These are phyloP conservation scores for Dothideomycetes sp. DNA, from an alignment of 2,329 filamentous ascomycete genomes.

Conservation along the genomic window DNA sequence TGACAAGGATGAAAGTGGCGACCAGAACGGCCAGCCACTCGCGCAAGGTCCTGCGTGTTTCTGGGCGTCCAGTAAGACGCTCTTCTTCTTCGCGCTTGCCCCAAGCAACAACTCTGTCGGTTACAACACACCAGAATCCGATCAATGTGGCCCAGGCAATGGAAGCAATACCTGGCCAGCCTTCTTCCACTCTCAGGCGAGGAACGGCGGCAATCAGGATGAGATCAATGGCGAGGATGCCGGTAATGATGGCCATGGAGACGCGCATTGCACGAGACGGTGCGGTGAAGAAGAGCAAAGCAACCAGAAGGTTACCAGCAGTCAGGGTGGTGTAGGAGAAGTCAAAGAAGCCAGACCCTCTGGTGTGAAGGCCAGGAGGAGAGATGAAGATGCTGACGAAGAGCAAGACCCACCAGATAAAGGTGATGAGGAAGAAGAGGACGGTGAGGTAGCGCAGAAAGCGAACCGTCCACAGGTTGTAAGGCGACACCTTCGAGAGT, in stretches of 20 bases:
- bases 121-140: slow-evolving; percentile 66
- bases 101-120: slow-evolving; percentile 77
- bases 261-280: slow-evolving; percentile 74
- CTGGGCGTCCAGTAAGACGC: slow-evolving; percentile 76
- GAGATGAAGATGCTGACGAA: slow-evolving; percentile 88
- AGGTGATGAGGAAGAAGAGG: slow-evolving; percentile 63
- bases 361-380: slow-evolving; percentile 73
- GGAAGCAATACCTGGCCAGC: slow-evolving; percentile 81
- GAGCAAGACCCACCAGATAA: slow-evolving; percentile 87
- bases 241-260: slow-evolving; percentile 57
- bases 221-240: slow-evolving; percentile 62
- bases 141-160: slow-evolving; percentile 77
- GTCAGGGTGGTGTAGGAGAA: slow-evolving; percentile 77
- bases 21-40: slow-evolving; percentile 78
- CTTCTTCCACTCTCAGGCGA: slow-evolving; percentile 70
- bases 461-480: slow-evolving; percentile 89
- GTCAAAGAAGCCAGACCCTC: slow-evolving; percentile 86
- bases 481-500: slow-evolving; percentile 58
- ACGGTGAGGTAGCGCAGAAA: slow-evolving; percentile 70
- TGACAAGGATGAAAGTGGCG: slow-evolving; percentile 60
- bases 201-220: slow-evolving; percentile 70
- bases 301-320: slow-evolving; percentile 63
- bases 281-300: slow-evolving; percentile 76
- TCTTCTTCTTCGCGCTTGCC: slow-evolving; percentile 91
- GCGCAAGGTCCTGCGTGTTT: slow-evolving; percentile 68